phyloP scores from a whole-genome alignment of 2,329 filamentous ascomycete species.

The Acrodontium crateriforme region DNA sequence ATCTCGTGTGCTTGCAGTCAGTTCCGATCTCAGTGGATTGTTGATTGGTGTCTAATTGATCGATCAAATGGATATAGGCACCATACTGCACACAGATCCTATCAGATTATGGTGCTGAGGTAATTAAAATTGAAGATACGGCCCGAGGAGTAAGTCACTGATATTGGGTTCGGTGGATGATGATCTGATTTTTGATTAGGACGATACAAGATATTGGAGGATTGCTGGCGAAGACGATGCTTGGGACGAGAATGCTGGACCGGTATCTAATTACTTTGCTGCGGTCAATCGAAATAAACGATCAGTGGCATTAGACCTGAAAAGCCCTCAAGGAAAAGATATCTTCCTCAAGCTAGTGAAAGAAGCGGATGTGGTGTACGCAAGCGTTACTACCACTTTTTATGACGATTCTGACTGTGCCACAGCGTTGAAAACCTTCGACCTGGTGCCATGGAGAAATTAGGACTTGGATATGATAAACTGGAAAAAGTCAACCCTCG shows the following conservation, averaged over 20 bases:
- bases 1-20: constrained; percentile 9
- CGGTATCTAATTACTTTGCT: constrained; percentile 26
- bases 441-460: constrained; percentile 28
- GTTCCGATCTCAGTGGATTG: not conserved
- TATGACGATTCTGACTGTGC: not conserved
- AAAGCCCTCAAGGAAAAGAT: constrained; percentile 23
- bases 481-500: constrained; percentile 25
- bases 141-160: too few relatives aligned
- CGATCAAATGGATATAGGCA: too few relatives aligned
- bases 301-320: constrained; percentile 26
- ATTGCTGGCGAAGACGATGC: constrained; percentile 12
- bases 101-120: constrained; percentile 19
- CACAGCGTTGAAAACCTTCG: constrained; percentile 29
- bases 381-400: too few relatives aligned
- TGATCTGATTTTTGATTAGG: constrained; percentile 6
- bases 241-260: constrained; percentile 13
- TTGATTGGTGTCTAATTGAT: not conserved
- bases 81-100: constrained; percentile 18
- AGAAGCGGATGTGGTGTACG: constrained; percentile 24
- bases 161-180: constrained; percentile 1
- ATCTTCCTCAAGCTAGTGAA: constrained; percentile 25
- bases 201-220: constrained; percentile 17
- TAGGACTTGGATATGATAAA: constrained; percentile 28
- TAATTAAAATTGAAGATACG: constrained; percentile 19
- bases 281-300: constrained; percentile 34